Base-by-base conservation (phyloP, 2,329 filamentous ascomycete species). In the Colletotrichum sojae region DNA sequence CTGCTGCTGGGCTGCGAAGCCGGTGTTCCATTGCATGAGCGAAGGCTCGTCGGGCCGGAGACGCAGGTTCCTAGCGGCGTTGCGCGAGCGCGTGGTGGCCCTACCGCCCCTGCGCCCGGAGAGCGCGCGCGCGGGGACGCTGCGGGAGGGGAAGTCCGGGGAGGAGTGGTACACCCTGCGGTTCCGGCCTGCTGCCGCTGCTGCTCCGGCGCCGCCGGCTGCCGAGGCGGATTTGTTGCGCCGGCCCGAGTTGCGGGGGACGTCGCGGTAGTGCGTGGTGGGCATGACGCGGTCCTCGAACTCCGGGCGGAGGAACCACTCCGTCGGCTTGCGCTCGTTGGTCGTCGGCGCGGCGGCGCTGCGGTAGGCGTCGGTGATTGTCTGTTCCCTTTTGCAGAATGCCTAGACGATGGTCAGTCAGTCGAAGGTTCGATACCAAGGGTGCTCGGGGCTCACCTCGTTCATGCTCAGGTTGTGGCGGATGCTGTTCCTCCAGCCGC, bases 381-480 rank as follows among this genome's bases (percentile, higher is more conserved):
- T 73, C 6, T 71, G 58, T 62, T 83, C 79, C 22, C 80, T 80
- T 73, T 86, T 88, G 49, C 77, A 73, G 64, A 83, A 83, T 20
- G 81, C 82, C 82, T 83, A 59, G 45, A 39, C 3, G 64, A 25
- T 25, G 22, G 22, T 22, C 22, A 22, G 22, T 22, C 2, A 22
- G 4, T 22, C 22, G 22, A 22, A 22, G 22, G 22, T 22, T 22
- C 22, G 22, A 22, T n/a, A n/a, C n/a, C n/a, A n/a, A n/a, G n/a
- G n/a, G n/a, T n/a, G n/a, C n/a, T n/a, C n/a, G n/a, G n/a, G n/a
- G n/a, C n/a, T n/a, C 89, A 98, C 95, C 70, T 88, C 87, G 75
- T 98, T 98, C 95, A 98, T 98, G 55, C 94, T 97, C 8, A 98
- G 84, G 74, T 98, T 98, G 79, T 98, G 95, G 2, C 95, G 89